A percentile compares a stretch with the other conserved stretches of the same genome.
Evolutionary conservation across 441 rosid species (phyloP).

Genomic region (Adansonia grandidieri): DNA sequence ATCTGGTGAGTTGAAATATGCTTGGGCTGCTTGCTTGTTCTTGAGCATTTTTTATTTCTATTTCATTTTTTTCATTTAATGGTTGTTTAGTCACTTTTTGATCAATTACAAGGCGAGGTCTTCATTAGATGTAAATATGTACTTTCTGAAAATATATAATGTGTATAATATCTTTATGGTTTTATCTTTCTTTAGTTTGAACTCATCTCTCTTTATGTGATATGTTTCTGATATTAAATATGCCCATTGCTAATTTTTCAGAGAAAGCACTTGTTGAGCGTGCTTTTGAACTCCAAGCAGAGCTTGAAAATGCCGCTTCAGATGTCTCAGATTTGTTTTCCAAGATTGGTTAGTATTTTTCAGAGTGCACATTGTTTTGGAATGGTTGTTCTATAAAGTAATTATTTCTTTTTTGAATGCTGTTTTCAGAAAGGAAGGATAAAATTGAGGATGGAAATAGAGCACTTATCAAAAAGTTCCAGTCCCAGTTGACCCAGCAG

Average conservation of each 20-base stretch:
- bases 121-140: background rate
- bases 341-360: conserved; percentile 73
- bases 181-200: conserved; percentile 19
- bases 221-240: conserved; percentile 11
- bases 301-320: conserved; percentile 83
- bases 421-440: conserved; percentile 82
- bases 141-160: conserved; percentile 13
- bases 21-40: conserved; percentile 2
- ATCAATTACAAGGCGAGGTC: background rate
- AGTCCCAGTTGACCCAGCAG: conserved; percentile 74
- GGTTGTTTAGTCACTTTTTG: background rate
- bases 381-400: conserved; percentile 25
- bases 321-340: conserved; percentile 88
- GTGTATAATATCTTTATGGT: background rate
- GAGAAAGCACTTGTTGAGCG: conserved; percentile 88
- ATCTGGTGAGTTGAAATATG: conserved; percentile 60
- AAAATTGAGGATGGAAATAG: conserved; percentile 89
- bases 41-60: background rate
- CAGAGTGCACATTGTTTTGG: conserved; percentile 23
- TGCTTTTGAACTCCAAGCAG: conserved; percentile 84
- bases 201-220: background rate
- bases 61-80: conserved; percentile 11
- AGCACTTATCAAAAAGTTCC: conserved; percentile 77
- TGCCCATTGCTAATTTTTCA: conserved; percentile 38
- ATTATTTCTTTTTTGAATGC: conserved; percentile 23